These are phyloP conservation scores for Aspergillus leporis DNA, from an alignment of 495 filamentous ascomycete genomes.

Conservation along the genomic window DNA sequence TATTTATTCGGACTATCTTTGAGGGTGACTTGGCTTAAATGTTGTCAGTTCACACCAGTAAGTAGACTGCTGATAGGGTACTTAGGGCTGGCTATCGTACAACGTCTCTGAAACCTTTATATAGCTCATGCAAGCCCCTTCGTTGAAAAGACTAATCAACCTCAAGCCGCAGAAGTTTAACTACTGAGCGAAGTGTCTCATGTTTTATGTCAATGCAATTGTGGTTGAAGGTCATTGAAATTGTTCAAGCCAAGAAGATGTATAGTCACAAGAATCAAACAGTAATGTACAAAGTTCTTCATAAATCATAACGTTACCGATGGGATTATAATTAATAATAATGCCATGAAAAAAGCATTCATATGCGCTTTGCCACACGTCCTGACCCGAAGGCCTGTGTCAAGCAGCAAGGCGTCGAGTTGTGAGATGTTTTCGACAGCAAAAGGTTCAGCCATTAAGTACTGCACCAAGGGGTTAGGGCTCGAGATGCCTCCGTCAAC, in stretches of 20 bases:
- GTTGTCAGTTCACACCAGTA: no score
- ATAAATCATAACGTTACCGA: constrained; percentile 16
- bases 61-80: no score
- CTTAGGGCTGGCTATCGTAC: no score
- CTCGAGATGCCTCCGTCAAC: constrained; percentile 3
- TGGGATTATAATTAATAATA: constrained; percentile 14
- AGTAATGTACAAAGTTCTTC: constrained; percentile 16
- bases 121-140: background rate
- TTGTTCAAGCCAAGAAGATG: background rate
- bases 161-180: no score
- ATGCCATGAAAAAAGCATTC: constrained; percentile 7
- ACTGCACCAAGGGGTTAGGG: background rate
- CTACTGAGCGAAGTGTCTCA: no score
- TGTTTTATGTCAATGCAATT: background rate
- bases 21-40: background rate
- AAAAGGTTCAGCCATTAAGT: background rate
- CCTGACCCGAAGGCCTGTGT: background rate
- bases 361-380: background rate
- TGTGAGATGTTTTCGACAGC: background rate
- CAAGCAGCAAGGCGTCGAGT: background rate
- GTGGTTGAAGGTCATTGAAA: constrained; percentile 8
- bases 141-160: background rate
- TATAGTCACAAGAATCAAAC: constrained; percentile 1
- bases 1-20: no score
- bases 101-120: no score